These are phyloP conservation scores for Babesia gibsoni DNA, from an alignment of 169 alveolate genomes.

Conservation along the genomic window DNA sequence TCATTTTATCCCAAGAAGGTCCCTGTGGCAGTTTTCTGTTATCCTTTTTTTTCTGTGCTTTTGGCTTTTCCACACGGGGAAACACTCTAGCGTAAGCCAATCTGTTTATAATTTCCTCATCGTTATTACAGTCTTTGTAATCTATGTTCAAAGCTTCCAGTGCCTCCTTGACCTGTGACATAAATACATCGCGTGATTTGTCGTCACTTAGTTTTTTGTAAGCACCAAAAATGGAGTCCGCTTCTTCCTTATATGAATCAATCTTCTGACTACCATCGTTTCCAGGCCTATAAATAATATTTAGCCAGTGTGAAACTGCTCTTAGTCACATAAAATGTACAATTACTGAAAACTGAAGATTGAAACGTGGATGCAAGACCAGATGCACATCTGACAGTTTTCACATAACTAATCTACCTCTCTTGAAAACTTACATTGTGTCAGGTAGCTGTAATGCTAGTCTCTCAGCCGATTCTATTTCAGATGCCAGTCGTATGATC, in stretches of 20 bases:
- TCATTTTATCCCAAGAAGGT: not conserved
- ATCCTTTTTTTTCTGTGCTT: not conserved
- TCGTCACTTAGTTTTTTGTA: slow-evolving; percentile 35
- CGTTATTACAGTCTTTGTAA: slow-evolving; percentile 41
- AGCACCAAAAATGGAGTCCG: slow-evolving; percentile 18
- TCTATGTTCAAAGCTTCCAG: slow-evolving; percentile 9
- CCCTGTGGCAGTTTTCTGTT: not conserved
- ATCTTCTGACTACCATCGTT: slow-evolving; percentile 27
- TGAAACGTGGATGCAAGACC: too few species aligned
- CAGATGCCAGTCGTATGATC: slow-evolving; percentile 17
- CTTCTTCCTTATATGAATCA: slow-evolving; percentile 42
- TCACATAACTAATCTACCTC: not conserved
- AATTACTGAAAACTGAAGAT: too few species aligned
- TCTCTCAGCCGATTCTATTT: slow-evolving; percentile 2
- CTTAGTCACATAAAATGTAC: not conserved
- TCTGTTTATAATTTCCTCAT: slow-evolving; percentile 38
- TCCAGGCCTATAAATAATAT: slow-evolving; percentile 1
- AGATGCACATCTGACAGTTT: not conserved
- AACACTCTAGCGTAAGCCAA: slow-evolving; percentile 54
- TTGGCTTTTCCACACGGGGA: slow-evolving; percentile 3
- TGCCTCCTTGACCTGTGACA: slow-evolving; percentile 46
- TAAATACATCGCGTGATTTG: slow-evolving; percentile 1
- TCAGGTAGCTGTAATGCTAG: slow-evolving; percentile 30
- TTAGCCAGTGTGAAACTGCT: not conserved
- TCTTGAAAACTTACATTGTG: slow-evolving; percentile 19